These are phyloP conservation scores for Ilex aquifolium DNA, from an alignment of 257 asterid species.

Conservation along the genomic window DNA sequence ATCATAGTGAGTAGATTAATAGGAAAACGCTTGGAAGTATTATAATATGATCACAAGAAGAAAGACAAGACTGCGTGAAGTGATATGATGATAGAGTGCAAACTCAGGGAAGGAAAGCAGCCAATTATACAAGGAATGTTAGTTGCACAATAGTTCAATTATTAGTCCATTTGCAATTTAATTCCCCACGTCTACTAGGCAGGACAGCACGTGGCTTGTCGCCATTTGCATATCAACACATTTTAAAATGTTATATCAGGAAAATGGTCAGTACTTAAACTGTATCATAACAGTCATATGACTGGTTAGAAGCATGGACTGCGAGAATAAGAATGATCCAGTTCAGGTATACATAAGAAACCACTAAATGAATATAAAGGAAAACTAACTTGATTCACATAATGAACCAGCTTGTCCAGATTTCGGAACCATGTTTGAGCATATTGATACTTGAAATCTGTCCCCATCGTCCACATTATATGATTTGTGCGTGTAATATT, in stretches of 20 bases:
- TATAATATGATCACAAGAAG: neutral
- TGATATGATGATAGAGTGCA: neutral
- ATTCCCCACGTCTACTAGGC: too few relatives aligned
- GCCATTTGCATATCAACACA: too few relatives aligned
- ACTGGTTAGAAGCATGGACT: neutral
- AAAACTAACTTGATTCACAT: slow-evolving; percentile 71
- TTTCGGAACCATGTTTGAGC: slow-evolving; percentile 83
- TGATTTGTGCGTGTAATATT: slow-evolving; percentile 91
- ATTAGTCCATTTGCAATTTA: too few relatives aligned
- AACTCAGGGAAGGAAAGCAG: neutral
- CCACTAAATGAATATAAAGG: neutral
- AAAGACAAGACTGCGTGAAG: neutral
- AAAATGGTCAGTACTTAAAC: too few relatives aligned
- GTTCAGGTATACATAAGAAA: neutral
- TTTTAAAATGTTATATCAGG: too few relatives aligned
- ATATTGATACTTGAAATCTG: slow-evolving; percentile 95
- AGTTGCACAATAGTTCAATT: neutral
- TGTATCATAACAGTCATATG: too few relatives aligned
- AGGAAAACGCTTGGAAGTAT: too few relatives aligned
- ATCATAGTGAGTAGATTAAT: neutral
- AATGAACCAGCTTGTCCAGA: slow-evolving; percentile 97
- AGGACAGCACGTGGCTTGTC: too few relatives aligned
- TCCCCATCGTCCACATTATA: slow-evolving; percentile 99
- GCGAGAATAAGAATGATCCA: neutral
- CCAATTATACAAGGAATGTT: neutral